Evolutionary conservation across 352 stramenopile genomes (phyloP), one percentile per base, ranked within the genome.

Genomic region (Pythium periplocum): DNA sequence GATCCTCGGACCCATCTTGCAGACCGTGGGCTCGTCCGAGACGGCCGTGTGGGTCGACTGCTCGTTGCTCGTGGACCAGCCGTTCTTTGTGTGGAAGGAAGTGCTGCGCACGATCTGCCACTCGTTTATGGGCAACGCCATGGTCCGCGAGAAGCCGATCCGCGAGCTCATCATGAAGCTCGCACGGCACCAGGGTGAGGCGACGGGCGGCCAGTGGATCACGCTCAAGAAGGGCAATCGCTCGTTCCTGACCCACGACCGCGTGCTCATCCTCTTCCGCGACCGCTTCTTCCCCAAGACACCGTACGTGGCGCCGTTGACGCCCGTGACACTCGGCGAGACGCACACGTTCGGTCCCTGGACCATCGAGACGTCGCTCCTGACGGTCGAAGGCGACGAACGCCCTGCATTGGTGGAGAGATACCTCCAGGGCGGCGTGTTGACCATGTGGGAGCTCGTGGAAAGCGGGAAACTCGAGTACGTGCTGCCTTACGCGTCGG

Each of bases 81-180:
- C 81, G 5, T 87, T 90, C 31, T 93, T 95, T 51, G 70, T 95
- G 46, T 95, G 85, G 83, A 93, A 92, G 54, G 77, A 93, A 57
- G 73, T 92, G n/a, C 74, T 95, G 38, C 83, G 82, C 17, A 69
- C 81, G 6, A 66, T 95, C 10, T 93, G 85, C 58, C 85, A 93
- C 64, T 68, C 65, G 4, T 61, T 82, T 53, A 86, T 93, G 78
- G 83, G 83, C 56, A 87, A 86, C 52, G 78, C 78, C 47, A 93
- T 91, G 83, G 76, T 93, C 43, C 83, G 83, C 57, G 83, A 93
- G 53, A 90, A 90, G 66, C 83, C 83, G 3, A 69, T 91, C 40
- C 71, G 68, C 45, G 83, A 93, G 60, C 67, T 93, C 12, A 87
- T 88, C 11, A 57, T 66, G 33, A 93, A 93, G 59, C 52, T 93